phyloP scores from a whole-genome alignment of 2,329 filamentous ascomycete species.

The Podosphaera fusca region DNA sequence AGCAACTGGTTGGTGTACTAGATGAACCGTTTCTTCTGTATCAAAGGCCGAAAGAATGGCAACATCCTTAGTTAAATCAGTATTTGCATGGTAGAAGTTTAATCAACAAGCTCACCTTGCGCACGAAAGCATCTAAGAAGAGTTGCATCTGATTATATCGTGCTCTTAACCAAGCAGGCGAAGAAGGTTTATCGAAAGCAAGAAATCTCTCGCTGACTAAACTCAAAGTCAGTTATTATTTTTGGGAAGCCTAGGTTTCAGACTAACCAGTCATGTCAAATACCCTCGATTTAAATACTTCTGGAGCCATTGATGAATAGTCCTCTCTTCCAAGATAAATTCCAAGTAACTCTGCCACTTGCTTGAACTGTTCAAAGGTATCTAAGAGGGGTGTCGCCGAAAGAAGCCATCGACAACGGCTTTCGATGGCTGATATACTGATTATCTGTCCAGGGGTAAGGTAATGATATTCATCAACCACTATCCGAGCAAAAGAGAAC shows the following conservation, averaged over 20 bases:
- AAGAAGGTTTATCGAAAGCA: slow-evolving; percentile 24
- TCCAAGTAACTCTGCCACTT: slow-evolving; percentile 31
- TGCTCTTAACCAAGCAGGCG: slow-evolving; percentile 26
- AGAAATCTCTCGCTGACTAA: slow-evolving; percentile 30
- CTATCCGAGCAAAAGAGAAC: slow-evolving; percentile 34
- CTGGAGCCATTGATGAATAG: slow-evolving; percentile 20
- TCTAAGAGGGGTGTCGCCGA: slow-evolving; percentile 37
- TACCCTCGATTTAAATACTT: slow-evolving; percentile 20
- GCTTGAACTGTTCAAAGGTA: slow-evolving; percentile 34
- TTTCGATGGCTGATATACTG: neutral
- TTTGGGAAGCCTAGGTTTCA: neutral
- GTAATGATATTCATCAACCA: slow-evolving; percentile 44
- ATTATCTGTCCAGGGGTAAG: slow-evolving; percentile 16
- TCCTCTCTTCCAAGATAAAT: slow-evolving; percentile 31
- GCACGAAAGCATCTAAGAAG: slow-evolving; percentile 25
- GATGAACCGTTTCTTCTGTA: slow-evolving; percentile 20
- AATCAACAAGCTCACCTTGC: slow-evolving; percentile 9
- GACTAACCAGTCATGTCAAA: slow-evolving; percentile 22
- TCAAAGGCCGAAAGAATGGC: slow-evolving; percentile 23
- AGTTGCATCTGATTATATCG: slow-evolving; percentile 27
- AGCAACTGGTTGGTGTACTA: slow-evolving; percentile 21
- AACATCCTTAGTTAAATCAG: slow-evolving; percentile 16
- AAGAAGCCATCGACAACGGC: slow-evolving; percentile 25
- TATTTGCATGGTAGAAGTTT: neutral
- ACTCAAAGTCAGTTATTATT: neutral